Conservation (phyloP, 2,329 filamentous ascomycete species). For the Fragosphaeria purpurea region DNA sequence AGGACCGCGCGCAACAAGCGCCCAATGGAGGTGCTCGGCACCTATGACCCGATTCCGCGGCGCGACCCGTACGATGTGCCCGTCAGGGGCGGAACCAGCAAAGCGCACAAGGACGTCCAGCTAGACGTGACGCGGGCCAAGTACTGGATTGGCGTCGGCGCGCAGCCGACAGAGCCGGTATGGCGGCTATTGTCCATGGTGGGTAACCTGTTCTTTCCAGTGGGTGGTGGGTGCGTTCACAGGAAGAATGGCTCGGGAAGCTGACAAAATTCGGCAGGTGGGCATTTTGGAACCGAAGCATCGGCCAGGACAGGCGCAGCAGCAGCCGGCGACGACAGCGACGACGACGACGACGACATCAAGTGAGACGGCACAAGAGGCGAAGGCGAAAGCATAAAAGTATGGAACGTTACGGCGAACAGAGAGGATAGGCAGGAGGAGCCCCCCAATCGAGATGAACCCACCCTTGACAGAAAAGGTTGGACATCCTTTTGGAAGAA, state of each 20-base stretch:
- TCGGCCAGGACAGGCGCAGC: neutral
- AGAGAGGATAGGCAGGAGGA: no score
- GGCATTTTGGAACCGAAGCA: slow-evolving; percentile 13
- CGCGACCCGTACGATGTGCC: slow-evolving; percentile 44
- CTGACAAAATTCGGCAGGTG: slow-evolving; percentile 6
- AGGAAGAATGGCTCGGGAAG: neutral
- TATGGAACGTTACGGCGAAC: no score
- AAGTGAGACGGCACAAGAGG: no score
- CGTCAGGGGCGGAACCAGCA: slow-evolving; percentile 34
- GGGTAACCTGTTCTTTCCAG: neutral
- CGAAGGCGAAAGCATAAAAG: no score
- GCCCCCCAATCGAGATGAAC: no score
- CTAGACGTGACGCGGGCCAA: slow-evolving; percentile 71
- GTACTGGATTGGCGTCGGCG: slow-evolving; percentile 96
- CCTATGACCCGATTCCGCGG: slow-evolving; percentile 60
- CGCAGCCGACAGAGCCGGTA: slow-evolving; percentile 82
- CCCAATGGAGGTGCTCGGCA: slow-evolving; percentile 86
- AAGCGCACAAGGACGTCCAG: slow-evolving; percentile 82
- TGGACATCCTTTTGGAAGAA: no score
- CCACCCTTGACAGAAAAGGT: no score
- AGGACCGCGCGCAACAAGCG: slow-evolving; percentile 80
- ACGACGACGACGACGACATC: neutral
- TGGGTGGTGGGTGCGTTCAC: no score
- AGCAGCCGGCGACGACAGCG: no score
- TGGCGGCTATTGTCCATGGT: slow-evolving; percentile 84